Percentiles rank a stretch among this genome's conserved stretches.
Evolutionary conservation across 2,329 filamentous ascomycete genomes (phyloP).

Genomic region (Talaromyces verruculosus): DNA sequence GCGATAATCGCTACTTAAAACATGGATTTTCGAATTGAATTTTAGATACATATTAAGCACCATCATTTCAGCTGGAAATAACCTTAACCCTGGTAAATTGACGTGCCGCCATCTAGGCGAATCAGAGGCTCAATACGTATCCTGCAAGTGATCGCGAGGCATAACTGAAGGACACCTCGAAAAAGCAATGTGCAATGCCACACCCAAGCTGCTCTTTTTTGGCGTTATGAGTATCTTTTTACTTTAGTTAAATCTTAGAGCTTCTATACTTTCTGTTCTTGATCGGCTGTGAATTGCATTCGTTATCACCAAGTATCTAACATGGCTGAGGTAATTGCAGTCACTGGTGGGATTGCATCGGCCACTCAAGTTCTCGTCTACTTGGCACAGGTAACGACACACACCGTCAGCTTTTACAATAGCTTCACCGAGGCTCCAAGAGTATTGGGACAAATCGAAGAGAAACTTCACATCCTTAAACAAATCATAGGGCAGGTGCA

Average conservation of each 20-base stretch:
- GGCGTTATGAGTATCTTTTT: neutral
- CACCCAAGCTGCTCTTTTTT: neutral
- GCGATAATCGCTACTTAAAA: neutral
- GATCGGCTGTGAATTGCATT: too few species aligned
- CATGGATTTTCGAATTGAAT: neutral
- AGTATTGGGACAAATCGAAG: conserved; percentile 5
- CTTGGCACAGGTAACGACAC: neutral
- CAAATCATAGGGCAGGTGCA: neutral
- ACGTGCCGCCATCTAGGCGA: neutral
- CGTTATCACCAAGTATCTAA: too few species aligned
- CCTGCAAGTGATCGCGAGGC: neutral
- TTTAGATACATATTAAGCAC: neutral
- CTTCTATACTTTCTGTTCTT: neutral
- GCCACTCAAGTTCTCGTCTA: conserved; percentile 2
- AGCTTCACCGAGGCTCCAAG: neutral
- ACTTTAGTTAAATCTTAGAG: neutral
- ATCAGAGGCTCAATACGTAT: neutral
- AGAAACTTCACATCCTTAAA: neutral
- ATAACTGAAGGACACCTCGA: neutral
- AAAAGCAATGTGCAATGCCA: neutral
- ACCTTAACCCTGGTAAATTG: neutral
- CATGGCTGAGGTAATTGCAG: neutral
- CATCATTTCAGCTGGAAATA: too few species aligned
- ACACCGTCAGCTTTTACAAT: neutral
- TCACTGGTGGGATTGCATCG: neutral